A percentile compares a stretch with the other conserved stretches of the same genome.
phyloP scores from a whole-genome alignment of 202 grass and related monocot genomes.

The Schoenoplectus triqueter region DNA sequence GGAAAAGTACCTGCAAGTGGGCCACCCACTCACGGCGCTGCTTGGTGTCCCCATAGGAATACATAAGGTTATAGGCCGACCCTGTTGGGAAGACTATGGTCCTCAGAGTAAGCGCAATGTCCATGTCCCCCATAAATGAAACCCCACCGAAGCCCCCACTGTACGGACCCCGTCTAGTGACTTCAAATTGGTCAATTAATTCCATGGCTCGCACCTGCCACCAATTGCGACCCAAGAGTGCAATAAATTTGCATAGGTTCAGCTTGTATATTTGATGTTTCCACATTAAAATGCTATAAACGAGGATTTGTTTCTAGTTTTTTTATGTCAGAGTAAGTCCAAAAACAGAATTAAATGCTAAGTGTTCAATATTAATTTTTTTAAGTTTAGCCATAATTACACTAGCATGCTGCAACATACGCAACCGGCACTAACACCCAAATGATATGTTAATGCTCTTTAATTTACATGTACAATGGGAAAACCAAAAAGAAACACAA shows the following conservation, averaged over 20 bases:
- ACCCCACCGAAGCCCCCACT: slow-evolving; percentile 94
- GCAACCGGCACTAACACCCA: background rate
- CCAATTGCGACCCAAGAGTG: background rate
- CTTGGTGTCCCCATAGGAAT: slow-evolving; percentile 49
- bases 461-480: background rate
- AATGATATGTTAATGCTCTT: background rate
- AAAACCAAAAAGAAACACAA: slow-evolving; percentile 10
- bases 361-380: background rate
- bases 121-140: slow-evolving; percentile 76
- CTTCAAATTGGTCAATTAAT: slow-evolving; percentile 83
- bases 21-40: slow-evolving; percentile 87
- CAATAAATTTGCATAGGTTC: background rate
- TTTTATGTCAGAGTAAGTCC: background rate
- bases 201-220: slow-evolving; percentile 96
- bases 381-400: background rate
- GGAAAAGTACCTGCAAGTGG: slow-evolving; percentile 48
- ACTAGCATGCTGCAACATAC: slow-evolving; percentile 7
- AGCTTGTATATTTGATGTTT: background rate
- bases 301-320: background rate
- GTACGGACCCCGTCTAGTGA: slow-evolving; percentile 86
- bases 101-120: slow-evolving; percentile 79
- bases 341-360: background rate
- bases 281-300: background rate
- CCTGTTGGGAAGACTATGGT: slow-evolving; percentile 84
- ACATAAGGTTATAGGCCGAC: slow-evolving; percentile 61